A percentile compares a stretch with the other conserved stretches of the same genome.
Evolutionary conservation across 805 yeast genomes (phyloP).

Genomic region (Saturnispora kantuleensis): DNA sequence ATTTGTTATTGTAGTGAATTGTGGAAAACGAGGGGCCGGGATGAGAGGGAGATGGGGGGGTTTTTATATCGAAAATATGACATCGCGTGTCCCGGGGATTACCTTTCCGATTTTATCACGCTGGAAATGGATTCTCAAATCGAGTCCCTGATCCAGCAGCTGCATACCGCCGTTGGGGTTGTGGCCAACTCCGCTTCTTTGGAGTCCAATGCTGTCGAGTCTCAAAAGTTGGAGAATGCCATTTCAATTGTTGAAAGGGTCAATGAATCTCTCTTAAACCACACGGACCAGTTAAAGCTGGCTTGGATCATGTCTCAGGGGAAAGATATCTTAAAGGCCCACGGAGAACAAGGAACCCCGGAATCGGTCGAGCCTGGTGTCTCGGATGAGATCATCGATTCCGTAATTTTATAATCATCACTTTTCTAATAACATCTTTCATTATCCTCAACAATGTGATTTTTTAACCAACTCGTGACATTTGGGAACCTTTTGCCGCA

Average conservation of each 20-base stretch:
- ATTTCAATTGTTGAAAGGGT: neutral
- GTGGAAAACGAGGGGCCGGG: neutral
- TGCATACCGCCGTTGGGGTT: neutral
- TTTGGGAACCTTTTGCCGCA: no score
- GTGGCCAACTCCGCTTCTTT: neutral
- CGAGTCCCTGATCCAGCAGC: constrained; percentile 1
- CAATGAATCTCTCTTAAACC: neutral
- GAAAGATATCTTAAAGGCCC: no score
- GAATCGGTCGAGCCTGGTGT: no score
- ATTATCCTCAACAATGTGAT: no score
- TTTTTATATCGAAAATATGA: neutral
- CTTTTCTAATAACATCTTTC: no score
- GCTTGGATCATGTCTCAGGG: neutral
- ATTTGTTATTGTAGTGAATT: constrained; percentile 1
- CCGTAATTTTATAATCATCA: no score
- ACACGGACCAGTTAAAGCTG: neutral
- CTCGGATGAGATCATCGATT: no score
- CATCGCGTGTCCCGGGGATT: constrained; percentile 6
- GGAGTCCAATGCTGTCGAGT: constrained; percentile 1
- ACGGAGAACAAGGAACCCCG: no score
- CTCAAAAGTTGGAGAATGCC: neutral
- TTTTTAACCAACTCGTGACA: no score
- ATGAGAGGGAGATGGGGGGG: neutral
- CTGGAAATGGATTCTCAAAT: constrained; percentile 5
- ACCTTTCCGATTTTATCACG: neutral